Percentiles rank a stretch among this genome's conserved stretches.
These are phyloP conservation scores for Xylaria digitata DNA, from an alignment of 2,329 filamentous ascomycete species.

Conservation along the genomic window DNA sequence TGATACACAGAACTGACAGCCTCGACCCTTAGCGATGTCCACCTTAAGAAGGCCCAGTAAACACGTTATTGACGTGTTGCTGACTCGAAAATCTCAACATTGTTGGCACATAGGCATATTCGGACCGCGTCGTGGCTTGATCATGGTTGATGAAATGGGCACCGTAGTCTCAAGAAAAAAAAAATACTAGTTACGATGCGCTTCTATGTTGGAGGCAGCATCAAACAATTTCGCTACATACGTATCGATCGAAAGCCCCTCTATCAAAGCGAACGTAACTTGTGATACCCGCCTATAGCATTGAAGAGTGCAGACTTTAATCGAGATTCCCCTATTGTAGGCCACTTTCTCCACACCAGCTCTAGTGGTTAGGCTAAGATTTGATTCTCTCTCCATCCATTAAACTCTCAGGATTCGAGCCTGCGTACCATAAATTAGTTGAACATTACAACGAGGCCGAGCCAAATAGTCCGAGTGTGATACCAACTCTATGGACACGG, in stretches of 20 bases:
- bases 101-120: constrained; percentile 16
- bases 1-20: constrained; percentile 16
- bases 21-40: constrained; percentile 42
- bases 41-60: constrained; percentile 47
- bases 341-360: not conserved
- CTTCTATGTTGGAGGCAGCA: not conserved
- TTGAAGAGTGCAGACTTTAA: not conserved
- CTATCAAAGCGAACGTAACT: not conserved
- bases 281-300: not conserved
- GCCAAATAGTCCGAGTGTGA: not conserved
- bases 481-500: not conserved
- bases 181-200: constrained; percentile 12
- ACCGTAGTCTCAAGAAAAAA: not conserved
- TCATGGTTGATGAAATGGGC: constrained; percentile 9
- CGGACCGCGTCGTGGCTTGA: not conserved
- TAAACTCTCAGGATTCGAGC: not conserved
- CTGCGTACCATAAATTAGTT: not conserved
- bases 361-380: not conserved
- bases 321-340: not conserved
- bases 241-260: not conserved
- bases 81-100: constrained; percentile 17
- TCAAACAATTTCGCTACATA: constrained; percentile 7
- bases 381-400: not conserved
- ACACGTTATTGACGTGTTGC: constrained; percentile 19
- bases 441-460: not conserved